Evolutionary conservation across 148 eudicot species (phyloP).

Genomic region (Rhododendron kiyosumense): DNA sequence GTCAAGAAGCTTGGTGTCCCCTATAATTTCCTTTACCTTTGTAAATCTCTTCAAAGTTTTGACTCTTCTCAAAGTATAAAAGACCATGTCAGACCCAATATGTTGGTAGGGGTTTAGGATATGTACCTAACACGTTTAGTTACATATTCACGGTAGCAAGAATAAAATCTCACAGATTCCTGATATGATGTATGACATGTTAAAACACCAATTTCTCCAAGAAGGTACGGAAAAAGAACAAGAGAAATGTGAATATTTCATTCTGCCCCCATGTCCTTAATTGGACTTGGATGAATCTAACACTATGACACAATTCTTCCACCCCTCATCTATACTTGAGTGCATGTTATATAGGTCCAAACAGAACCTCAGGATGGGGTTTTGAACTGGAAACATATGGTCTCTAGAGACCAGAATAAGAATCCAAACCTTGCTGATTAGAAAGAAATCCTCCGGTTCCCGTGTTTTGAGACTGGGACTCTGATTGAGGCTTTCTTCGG

Average conservation of each 20-base stretch:
- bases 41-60: neutral
- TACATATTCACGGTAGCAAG: neutral
- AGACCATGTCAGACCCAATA: neutral
- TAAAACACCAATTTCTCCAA: neutral
- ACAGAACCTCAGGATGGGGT: neutral
- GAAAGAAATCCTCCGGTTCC: conserved; percentile 34
- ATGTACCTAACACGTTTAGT: neutral
- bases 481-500: conserved; percentile 74
- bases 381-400: neutral
- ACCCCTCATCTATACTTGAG: neutral
- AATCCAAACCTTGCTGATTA: conserved; percentile 41
- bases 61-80: neutral
- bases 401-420: neutral
- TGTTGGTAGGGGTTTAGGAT: neutral
- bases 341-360: neutral
- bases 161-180: neutral
- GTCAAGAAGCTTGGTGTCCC: neutral
- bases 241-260: neutral
- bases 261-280: neutral
- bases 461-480: conserved; percentile 37
- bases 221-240: neutral
- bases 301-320: neutral
- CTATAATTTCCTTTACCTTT: neutral
- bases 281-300: neutral
- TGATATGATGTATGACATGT: neutral